Evolutionary conservation across 2,329 filamentous ascomycete genomes (phyloP).

Genomic region (Thermothelomyces thermophilus): DNA sequence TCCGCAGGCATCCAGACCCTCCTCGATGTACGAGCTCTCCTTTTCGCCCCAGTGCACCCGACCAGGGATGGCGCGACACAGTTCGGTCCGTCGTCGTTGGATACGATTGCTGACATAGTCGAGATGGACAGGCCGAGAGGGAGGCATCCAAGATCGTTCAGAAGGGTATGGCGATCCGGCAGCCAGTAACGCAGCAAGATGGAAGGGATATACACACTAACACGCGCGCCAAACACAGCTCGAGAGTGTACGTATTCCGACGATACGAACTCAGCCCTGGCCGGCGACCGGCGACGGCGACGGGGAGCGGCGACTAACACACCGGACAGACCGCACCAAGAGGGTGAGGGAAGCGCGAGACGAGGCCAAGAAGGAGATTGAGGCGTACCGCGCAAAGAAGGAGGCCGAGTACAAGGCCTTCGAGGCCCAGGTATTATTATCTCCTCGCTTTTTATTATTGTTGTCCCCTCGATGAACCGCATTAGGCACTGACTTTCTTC

Average conservation of each 20-base stretch:
- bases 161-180: slow-evolving; percentile 57
- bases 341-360: slow-evolving; percentile 92
- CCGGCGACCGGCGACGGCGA: no score
- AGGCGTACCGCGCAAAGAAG: slow-evolving; percentile 82
- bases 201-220: slow-evolving; percentile 6
- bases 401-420: slow-evolving; percentile 94
- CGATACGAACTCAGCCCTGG: neutral
- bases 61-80: neutral
- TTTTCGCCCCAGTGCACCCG: neutral
- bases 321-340: slow-evolving; percentile 74
- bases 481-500: neutral
- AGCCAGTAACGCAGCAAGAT: neutral
- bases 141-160: slow-evolving; percentile 99
- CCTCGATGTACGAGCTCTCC: slow-evolving; percentile 71
- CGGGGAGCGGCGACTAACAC: neutral
- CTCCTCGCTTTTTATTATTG: no score
- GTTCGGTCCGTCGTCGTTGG: neutral
- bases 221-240: slow-evolving; percentile 19
- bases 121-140: slow-evolving; percentile 69
- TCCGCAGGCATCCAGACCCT: slow-evolving; percentile 97
- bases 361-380: slow-evolving; percentile 97
- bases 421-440: slow-evolving; percentile 56
- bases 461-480: neutral
- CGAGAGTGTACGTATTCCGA: slow-evolving; percentile 22
- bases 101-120: slow-evolving; percentile 15